These are phyloP conservation scores for Oryza coarctata DNA, from an alignment of 176 grass and related monocot genomes.

Conservation along the genomic window DNA sequence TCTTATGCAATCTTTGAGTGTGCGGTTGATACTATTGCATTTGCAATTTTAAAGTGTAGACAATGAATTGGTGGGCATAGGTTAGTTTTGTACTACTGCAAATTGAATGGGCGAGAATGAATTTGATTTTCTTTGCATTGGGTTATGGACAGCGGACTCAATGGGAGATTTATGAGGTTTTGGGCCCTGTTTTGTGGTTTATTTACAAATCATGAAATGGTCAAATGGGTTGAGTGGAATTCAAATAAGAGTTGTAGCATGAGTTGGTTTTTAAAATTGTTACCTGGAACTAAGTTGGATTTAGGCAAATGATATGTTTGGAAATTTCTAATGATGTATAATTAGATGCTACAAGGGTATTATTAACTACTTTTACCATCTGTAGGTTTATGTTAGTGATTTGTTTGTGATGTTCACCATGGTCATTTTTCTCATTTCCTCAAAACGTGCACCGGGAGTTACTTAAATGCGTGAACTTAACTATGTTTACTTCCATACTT, in stretches of 20 bases:
- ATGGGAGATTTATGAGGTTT: not conserved
- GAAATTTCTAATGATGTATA: not conserved
- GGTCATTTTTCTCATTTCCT: conserved; percentile 6
- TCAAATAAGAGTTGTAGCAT: not conserved
- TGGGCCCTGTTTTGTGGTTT: not conserved
- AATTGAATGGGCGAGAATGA: conserved; percentile 9
- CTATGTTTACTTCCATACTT: not conserved
- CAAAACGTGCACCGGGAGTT: not conserved
- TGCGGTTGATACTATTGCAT: not conserved
- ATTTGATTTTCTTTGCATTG: not conserved
- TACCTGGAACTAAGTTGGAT: not conserved
- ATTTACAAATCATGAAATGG: not conserved
- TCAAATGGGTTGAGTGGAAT: not conserved
- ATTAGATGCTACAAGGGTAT: not conserved
- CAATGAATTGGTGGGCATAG: not conserved
- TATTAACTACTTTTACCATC: not conserved
- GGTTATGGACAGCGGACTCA: not conserved
- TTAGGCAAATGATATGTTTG: not conserved
- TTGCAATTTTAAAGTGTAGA: not conserved
- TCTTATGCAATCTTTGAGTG: not conserved
- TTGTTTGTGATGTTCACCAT: not conserved
- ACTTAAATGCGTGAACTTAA: conserved; percentile 8
- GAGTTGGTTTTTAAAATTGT: not conserved
- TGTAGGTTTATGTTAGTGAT: not conserved
- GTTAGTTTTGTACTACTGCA: not conserved